Evolutionary conservation across 2,329 filamentous ascomycete genomes (phyloP).

Genomic region (Hypoxylon sp.): DNA sequence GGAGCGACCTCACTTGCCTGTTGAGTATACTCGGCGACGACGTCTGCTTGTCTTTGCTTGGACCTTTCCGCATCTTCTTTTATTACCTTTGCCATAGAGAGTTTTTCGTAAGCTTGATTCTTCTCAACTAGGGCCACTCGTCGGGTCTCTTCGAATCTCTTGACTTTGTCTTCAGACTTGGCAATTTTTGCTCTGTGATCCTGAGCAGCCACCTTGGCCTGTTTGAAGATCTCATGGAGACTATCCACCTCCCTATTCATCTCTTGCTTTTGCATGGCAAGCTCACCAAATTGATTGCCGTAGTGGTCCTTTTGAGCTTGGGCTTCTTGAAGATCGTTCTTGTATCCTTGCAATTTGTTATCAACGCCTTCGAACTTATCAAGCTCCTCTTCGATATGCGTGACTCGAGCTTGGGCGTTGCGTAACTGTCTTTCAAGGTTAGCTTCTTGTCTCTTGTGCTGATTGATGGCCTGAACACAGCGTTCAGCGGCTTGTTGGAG

Average conservation of each 20-base stretch:
- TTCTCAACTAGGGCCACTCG: conserved; percentile 70
- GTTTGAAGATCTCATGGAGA: conserved; percentile 54
- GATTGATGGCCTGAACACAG: conserved; percentile 59
- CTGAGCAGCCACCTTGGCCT: conserved; percentile 52
- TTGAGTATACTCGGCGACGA: conserved; percentile 66
- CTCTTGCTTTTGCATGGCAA: conserved; percentile 63
- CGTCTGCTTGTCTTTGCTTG: conserved; percentile 60
- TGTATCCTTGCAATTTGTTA: conserved; percentile 71
- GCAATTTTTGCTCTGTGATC: conserved; percentile 62
- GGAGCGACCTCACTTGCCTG: conserved; percentile 68
- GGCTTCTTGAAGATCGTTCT: conserved; percentile 67
- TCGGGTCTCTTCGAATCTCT: conserved; percentile 62
- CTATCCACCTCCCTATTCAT: conserved; percentile 60
- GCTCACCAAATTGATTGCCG: conserved; percentile 67
- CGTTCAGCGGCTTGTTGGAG: conserved; percentile 63
- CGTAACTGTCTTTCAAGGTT: conserved; percentile 68
- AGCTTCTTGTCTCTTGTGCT: conserved; percentile 60
- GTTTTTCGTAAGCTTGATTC: conserved; percentile 68
- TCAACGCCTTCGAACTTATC: conserved; percentile 77
- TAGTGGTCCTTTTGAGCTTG: conserved; percentile 61
- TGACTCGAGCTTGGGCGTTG: conserved; percentile 70
- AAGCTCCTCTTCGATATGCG: conserved; percentile 68
- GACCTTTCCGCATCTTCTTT: conserved; percentile 62
- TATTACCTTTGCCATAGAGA: conserved; percentile 63
- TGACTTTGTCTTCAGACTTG: conserved; percentile 69